These are phyloP conservation scores for Plantago ovata DNA, from an alignment of 257 asterid species.

Conservation along the genomic window DNA sequence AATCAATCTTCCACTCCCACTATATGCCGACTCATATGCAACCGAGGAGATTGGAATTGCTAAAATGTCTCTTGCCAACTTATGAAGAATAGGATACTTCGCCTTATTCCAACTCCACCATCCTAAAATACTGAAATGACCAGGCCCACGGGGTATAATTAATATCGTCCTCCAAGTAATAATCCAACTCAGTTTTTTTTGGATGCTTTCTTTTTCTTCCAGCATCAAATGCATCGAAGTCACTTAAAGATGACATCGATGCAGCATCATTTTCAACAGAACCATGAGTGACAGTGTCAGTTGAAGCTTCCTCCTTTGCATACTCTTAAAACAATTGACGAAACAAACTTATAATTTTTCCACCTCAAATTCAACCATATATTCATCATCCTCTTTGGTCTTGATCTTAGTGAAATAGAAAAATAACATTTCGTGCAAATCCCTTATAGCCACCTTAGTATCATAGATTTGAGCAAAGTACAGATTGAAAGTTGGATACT, in stretches of 20 bases:
- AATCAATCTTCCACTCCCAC: background rate
- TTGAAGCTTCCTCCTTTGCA: background rate
- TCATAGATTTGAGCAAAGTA: background rate
- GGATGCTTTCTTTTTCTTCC: background rate
- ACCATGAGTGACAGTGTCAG: no score
- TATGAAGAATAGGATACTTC: background rate
- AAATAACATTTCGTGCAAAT: background rate
- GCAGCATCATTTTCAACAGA: background rate
- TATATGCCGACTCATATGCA: conserved; percentile 1
- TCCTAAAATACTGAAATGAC: background rate
- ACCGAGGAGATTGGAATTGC: background rate
- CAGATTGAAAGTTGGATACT: background rate
- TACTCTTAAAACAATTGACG: background rate
- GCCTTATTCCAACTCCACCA: background rate
- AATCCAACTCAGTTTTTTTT: background rate
- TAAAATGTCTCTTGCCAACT: background rate
- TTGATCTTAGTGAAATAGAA: background rate
- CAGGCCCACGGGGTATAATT: background rate
- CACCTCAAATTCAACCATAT: background rate
- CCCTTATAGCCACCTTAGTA: background rate
- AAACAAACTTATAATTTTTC: background rate
- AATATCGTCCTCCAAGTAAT: background rate
- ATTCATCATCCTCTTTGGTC: background rate
- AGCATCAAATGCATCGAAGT: no score
- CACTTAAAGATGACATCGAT: background rate